Conservation (phyloP, 1,284 basidiomycete genomes). For the Leccinum subrobustum region DNA sequence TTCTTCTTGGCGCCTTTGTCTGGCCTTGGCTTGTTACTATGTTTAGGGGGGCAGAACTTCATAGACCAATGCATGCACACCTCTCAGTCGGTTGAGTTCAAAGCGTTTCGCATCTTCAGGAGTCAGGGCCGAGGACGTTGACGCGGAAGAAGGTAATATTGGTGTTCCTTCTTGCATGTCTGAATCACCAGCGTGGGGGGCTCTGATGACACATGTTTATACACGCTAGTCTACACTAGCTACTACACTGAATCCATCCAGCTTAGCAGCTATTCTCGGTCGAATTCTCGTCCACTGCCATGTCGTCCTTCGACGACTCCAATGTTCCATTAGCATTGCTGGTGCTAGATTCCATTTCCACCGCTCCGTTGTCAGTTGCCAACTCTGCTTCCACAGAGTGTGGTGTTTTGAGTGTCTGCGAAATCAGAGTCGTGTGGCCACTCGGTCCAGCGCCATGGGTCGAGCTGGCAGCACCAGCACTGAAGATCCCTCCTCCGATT, state of each 20-base stretch:
- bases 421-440: slow-evolving; percentile 53
- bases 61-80: slow-evolving; percentile 29
- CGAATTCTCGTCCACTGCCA: slow-evolving; percentile 25
- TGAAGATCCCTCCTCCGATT: slow-evolving; percentile 67
- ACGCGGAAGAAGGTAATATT: neutral
- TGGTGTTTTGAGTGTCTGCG: slow-evolving; percentile 40
- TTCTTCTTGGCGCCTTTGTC: slow-evolving; percentile 56
- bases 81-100: slow-evolving; percentile 51
- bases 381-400: slow-evolving; percentile 47
- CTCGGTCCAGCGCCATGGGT: slow-evolving; percentile 74
- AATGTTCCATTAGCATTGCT: slow-evolving; percentile 15
- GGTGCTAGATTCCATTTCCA: slow-evolving; percentile 20
- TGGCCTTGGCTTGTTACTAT: slow-evolving; percentile 49
- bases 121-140: slow-evolving; percentile 18
- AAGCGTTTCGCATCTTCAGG: slow-evolving; percentile 38
- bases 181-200: neutral
- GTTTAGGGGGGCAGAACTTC: slow-evolving; percentile 11
- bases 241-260: neutral
- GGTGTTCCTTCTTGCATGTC: slow-evolving; percentile 14
- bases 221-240: neutral
- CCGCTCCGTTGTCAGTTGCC: slow-evolving; percentile 25
- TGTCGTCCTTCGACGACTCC: slow-evolving; percentile 25
- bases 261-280: slow-evolving; percentile 7
- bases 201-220: slow-evolving; percentile 26
- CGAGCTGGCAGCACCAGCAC: slow-evolving; percentile 49